Percentiles rank a stretch among this genome's conserved stretches.
phyloP scores from a whole-genome alignment of 2,329 filamentous ascomycete species.

The Fusarium floridanum region DNA sequence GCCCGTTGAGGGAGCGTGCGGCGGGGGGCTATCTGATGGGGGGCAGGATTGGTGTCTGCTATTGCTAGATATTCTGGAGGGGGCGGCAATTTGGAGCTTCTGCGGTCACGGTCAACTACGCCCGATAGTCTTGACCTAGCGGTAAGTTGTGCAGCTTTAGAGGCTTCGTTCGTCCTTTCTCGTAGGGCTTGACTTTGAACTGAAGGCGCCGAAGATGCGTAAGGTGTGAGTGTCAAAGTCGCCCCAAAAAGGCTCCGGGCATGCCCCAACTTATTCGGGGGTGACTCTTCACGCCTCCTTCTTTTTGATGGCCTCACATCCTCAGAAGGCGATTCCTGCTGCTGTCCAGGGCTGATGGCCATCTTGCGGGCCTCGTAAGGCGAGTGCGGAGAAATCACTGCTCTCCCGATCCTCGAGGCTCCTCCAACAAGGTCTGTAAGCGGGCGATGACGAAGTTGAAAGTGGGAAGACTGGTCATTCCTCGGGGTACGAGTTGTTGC shows the following conservation, averaged over 20 bases:
- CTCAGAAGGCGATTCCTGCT: slow-evolving; percentile 27
- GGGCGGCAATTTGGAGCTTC: slow-evolving; percentile 39
- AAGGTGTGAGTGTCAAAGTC: slow-evolving; percentile 48
- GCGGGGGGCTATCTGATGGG: slow-evolving; percentile 17
- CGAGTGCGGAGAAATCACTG: slow-evolving; percentile 49
- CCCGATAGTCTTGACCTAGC: not conserved
- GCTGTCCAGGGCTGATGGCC: slow-evolving; percentile 29
- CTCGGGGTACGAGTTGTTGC: slow-evolving; percentile 35
- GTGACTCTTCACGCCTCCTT: slow-evolving; percentile 46
- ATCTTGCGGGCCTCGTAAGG: slow-evolving; percentile 51
- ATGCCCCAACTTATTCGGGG: slow-evolving; percentile 51
- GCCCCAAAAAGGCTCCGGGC: slow-evolving; percentile 54
- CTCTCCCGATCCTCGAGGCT: slow-evolving; percentile 49
- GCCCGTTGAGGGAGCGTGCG: slow-evolving; percentile 27
- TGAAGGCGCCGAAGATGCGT: slow-evolving; percentile 27
- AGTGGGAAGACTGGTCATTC: slow-evolving; percentile 47
- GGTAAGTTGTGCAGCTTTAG: not conserved
- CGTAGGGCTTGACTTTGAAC: slow-evolving; percentile 33
- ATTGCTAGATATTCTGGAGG: not conserved
- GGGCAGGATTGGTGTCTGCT: not conserved
- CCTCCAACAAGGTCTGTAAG: slow-evolving; percentile 56
- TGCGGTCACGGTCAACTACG: not conserved
- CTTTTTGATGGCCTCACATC: slow-evolving; percentile 46
- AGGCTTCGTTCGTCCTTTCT: slow-evolving; percentile 36
- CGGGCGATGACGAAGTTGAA: slow-evolving; percentile 58